Evolutionary conservation across 2,329 filamentous ascomycete genomes (phyloP).

Genomic region (Cladobotryum mycophilum): DNA sequence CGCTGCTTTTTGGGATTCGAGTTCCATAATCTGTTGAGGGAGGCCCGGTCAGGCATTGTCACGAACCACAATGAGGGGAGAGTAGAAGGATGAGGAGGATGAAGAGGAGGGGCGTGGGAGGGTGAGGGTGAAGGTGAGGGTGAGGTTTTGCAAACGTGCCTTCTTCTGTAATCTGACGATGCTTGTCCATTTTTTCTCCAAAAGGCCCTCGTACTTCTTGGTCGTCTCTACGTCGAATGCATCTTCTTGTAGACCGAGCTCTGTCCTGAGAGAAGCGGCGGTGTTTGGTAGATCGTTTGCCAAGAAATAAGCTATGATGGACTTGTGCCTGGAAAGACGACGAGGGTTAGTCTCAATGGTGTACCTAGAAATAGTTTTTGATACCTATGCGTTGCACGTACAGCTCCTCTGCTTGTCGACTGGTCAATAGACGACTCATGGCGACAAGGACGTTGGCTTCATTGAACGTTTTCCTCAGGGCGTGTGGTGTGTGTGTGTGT

Average conservation of each 20-base stretch:
- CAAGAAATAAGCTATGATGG: slow-evolving; percentile 81
- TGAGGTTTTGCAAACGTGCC: slow-evolving; percentile 32
- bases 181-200: slow-evolving; percentile 99
- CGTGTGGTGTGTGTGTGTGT: too few species aligned
- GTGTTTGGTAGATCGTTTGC: slow-evolving; percentile 65
- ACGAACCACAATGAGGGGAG: not conserved
- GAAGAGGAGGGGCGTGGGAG: not conserved
- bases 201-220: slow-evolving; percentile 88
- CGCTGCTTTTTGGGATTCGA: slow-evolving; percentile 66
- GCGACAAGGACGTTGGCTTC: not conserved
- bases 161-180: slow-evolving; percentile 94
- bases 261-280: slow-evolving; percentile 66
- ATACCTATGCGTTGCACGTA: not conserved
- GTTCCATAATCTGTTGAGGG: slow-evolving; percentile 71
- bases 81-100: not conserved
- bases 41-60: slow-evolving; percentile 8
- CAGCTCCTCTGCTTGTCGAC: not conserved
- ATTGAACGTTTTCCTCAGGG: not conserved
- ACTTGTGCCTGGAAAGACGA: slow-evolving; percentile 64
- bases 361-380: not conserved
- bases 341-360: not conserved
- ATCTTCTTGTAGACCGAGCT: slow-evolving; percentile 64
- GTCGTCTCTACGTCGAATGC: slow-evolving; percentile 71
- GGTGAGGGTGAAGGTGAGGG: too few species aligned
- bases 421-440: not conserved